Evolutionary conservation across 169 alveolate species (phyloP), one percentile per base, ranked within the genome.

Genomic region (Plasmodium inui): DNA sequence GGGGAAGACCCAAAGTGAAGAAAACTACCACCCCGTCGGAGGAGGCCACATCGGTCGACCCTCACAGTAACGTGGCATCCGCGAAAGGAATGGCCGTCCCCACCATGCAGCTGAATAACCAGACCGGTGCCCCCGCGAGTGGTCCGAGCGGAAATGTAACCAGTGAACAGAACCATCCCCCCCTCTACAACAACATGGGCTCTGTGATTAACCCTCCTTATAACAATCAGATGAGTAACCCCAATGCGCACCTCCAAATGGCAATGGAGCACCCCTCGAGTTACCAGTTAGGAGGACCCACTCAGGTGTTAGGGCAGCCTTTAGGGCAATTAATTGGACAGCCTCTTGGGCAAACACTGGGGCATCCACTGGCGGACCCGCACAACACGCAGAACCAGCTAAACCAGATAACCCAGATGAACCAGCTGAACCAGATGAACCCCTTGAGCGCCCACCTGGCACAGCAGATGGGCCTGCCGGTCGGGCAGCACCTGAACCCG

Each of bases 1-100:
- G 93, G 30, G 93, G 93, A 14, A 44, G 93, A 53, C 93, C 93
- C 10, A 86, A 46, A 76, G 7, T 86, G 46, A 86, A 86, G 71
- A 86, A 86, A 55, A 86, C 86, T 3, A 34, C 93, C 22, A 14
- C 61, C 61, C 61, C 61, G 6, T 57, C 93, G 6, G 84, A 86
- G 41, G 93, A 86, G 81, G 19, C 46, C 22, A 86, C 78, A 70
- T 73, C 57, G 30, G 53, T 19, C 80, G 93, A 86, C 17, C 26
- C 30, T 19, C 78, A 74, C 34, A 78, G 61, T 34, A 85, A 71
- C 41, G 57, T 22, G 9, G 9, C 70, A n/a, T 5, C 22, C 39
- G 71, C 44, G 26, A 30, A 34, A n/a, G 46, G 39, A 83, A 30
- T 17, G 28, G 17, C 70, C 39, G 30, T 17, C 17, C 46, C 61